Evolutionary conservation across 371 early-diverging fungal genomes (phyloP).

Genomic region (Circinella umbellata): DNA sequence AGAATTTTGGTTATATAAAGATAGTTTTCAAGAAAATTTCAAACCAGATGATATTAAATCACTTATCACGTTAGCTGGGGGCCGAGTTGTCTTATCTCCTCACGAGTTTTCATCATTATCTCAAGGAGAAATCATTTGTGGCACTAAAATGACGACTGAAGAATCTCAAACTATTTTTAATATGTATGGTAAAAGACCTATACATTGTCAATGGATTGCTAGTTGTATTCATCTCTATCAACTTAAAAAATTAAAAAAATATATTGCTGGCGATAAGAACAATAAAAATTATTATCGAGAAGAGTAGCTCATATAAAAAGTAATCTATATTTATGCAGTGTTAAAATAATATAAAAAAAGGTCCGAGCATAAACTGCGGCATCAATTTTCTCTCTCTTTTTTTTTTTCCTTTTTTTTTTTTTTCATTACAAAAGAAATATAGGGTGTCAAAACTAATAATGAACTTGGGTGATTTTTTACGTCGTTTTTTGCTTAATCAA

Average conservation of each 20-base stretch:
- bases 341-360: too few species aligned
- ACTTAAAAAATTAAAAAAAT: too few species aligned
- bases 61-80: background rate
- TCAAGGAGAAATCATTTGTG: background rate
- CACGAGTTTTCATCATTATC: background rate
- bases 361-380: too few species aligned
- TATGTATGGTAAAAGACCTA: background rate
- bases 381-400: too few species aligned
- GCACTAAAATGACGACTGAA: background rate
- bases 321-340: too few species aligned
- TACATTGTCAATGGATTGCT: background rate
- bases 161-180: background rate
- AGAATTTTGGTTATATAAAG: background rate
- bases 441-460: background rate
- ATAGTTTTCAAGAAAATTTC: too few species aligned
- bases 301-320: too few species aligned
- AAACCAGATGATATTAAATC: background rate
- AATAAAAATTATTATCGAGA: too few species aligned
- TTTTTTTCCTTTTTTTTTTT: background rate
- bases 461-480: slow-evolving; percentile 3
- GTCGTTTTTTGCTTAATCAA: slow-evolving; percentile 1
- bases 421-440: background rate
- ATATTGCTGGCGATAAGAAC: background rate
- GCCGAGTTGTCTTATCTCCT: background rate
- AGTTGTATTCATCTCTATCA: background rate